Evolutionary conservation across 2,329 filamentous ascomycete genomes (phyloP).

Genomic region (Xylariaceae sp.): DNA sequence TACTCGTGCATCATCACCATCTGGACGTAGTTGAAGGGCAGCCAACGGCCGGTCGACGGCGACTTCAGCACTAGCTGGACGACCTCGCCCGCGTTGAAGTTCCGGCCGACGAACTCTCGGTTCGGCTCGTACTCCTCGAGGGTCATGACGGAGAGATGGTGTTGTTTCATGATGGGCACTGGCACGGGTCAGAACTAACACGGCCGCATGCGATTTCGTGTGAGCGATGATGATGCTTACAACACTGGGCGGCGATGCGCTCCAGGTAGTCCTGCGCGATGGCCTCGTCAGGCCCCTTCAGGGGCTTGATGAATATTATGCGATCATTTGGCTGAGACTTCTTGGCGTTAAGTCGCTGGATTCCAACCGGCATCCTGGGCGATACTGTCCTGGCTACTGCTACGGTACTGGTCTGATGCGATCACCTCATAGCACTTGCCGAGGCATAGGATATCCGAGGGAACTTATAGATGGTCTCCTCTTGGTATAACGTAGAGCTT

Average conservation of each 20-base stretch:
- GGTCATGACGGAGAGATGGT: slow-evolving; percentile 57
- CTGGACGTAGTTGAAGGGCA: slow-evolving; percentile 76
- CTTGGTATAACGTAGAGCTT: too few relatives aligned
- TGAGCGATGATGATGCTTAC: slow-evolving; percentile 30
- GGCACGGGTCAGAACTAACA: slow-evolving; percentile 1
- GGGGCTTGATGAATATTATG: slow-evolving; percentile 79
- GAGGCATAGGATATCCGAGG: too few relatives aligned
- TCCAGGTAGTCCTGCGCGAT: slow-evolving; percentile 65
- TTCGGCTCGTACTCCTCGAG: slow-evolving; percentile 81
- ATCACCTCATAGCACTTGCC: too few relatives aligned
- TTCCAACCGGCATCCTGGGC: slow-evolving; percentile 68
- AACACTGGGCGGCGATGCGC: slow-evolving; percentile 72
- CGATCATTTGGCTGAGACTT: slow-evolving; percentile 66
- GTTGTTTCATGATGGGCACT: slow-evolving; percentile 63
- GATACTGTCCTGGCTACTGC: too few relatives aligned
- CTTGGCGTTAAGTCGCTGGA: slow-evolving; percentile 70
- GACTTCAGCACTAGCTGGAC: slow-evolving; percentile 77
- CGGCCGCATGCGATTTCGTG: slow-evolving; percentile 3
- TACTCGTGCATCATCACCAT: slow-evolving; percentile 93
- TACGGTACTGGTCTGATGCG: slow-evolving; percentile 1
- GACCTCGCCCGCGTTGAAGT: slow-evolving; percentile 85
- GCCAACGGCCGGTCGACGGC: slow-evolving; percentile 56
- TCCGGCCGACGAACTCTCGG: slow-evolving; percentile 74
- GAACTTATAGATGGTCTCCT: too few relatives aligned
- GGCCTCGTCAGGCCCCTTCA: slow-evolving; percentile 55